Evolutionary conservation across 768 basidiomycete species (phyloP).

Genomic region (Boletus vinaceobasis): DNA sequence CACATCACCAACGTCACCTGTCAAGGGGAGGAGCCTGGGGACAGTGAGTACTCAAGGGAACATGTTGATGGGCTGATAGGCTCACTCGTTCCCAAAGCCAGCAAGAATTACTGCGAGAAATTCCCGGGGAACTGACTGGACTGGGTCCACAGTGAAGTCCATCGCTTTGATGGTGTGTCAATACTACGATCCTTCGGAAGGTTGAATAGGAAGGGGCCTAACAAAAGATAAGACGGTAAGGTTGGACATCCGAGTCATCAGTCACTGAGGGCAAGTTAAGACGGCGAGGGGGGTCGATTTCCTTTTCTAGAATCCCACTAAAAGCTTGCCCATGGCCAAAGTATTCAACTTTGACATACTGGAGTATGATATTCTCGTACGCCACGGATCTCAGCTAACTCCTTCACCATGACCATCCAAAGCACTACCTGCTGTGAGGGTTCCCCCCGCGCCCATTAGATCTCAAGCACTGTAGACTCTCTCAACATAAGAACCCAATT

Average conservation of each 20-base stretch:
- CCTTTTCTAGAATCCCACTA: slow-evolving; percentile 20
- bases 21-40: slow-evolving; percentile 67
- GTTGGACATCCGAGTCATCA: slow-evolving; percentile 8
- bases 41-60: neutral
- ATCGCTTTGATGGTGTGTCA: slow-evolving; percentile 32
- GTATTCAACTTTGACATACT: neutral
- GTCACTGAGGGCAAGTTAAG: neutral
- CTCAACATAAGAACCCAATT: neutral
- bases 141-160: slow-evolving; percentile 60
- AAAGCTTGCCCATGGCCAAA: neutral
- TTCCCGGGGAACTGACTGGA: slow-evolving; percentile 59
- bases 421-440: neutral
- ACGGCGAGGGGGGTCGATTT: slow-evolving; percentile 5
- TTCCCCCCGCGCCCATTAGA: neutral
- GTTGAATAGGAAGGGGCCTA: neutral
- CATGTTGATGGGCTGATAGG: neutral
- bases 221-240: neutral
- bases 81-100: slow-evolving; percentile 90
- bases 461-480: neutral
- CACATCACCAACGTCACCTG: slow-evolving; percentile 73
- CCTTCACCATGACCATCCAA: neutral
- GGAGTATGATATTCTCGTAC: neutral
- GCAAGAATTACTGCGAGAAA: slow-evolving; percentile 87
- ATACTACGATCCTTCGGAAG: neutral
- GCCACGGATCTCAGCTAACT: neutral